Percentiles rank a stretch among this genome's conserved stretches.
phyloP scores from a whole-genome alignment of 129 eudicot genomes.

The Helianthus annuus region DNA sequence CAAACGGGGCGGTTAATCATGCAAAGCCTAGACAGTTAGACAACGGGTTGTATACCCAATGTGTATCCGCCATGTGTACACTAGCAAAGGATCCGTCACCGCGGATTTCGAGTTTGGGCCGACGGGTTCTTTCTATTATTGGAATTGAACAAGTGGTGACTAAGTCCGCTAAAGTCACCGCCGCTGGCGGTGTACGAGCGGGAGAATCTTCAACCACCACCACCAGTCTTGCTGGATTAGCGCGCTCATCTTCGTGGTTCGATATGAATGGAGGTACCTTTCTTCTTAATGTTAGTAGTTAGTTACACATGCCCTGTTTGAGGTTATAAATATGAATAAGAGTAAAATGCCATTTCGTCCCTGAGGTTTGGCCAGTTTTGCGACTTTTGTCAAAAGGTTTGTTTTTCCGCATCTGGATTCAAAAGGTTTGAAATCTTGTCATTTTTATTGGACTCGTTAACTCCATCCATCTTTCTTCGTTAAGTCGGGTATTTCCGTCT shows the following conservation, averaged over 20 bases:
- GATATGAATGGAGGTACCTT: conserved; percentile 86
- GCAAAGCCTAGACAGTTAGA: conserved; percentile 65
- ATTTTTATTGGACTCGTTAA: no score
- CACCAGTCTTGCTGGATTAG: conserved; percentile 68
- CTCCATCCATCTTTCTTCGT: no score
- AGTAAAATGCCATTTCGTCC: no score
- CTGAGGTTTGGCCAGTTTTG: no score
- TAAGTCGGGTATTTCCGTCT: no score
- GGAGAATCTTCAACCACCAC: conserved; percentile 53
- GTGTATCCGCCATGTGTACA: conserved; percentile 86
- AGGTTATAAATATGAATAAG: neutral
- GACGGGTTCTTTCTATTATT: conserved; percentile 74
- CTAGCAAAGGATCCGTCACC: conserved; percentile 97
- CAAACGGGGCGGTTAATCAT: conserved; percentile 66
- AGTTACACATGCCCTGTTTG: neutral
- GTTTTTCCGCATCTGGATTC: no score
- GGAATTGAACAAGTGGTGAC: conserved; percentile 95
- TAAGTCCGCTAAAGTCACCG: conserved; percentile 51
- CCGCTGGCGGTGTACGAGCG: conserved; percentile 37
- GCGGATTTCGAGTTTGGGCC: conserved; percentile 73
- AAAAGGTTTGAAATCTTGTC: no score
- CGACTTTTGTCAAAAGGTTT: no score
- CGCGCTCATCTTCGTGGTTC: conserved; percentile 95
- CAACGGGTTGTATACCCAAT: conserved; percentile 77
- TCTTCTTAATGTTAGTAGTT: conserved; percentile 3